A percentile compares a stretch with the other conserved stretches of the same genome.
These are phyloP conservation scores for Vachellia pachyceras DNA, from an alignment of 306 rosid species.

Conservation along the genomic window DNA sequence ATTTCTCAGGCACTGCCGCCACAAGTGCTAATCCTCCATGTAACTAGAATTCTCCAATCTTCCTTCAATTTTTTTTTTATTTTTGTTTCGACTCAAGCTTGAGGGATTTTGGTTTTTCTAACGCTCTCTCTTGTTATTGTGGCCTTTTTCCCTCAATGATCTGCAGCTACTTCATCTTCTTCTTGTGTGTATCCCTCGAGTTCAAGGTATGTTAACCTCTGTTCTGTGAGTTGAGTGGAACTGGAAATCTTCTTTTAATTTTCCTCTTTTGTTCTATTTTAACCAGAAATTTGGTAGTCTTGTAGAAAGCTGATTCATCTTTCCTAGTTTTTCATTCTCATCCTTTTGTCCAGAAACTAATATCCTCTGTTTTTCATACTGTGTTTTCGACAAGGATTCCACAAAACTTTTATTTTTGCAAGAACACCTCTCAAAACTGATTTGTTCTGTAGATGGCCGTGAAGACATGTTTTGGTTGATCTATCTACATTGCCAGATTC, in stretches of 20 bases:
- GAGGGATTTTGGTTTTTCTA: constrained; percentile 25
- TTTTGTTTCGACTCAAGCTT: neutral
- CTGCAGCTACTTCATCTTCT: constrained; percentile 63
- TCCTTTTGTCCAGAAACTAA: neutral
- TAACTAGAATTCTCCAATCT: constrained; percentile 27
- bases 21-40: constrained; percentile 64
- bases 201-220: constrained; percentile 58
- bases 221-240: neutral
- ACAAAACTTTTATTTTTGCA: neutral
- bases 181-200: constrained; percentile 78
- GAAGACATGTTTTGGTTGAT: constrained; percentile 34
- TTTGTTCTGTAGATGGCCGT: neutral
- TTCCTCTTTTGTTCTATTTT: neutral
- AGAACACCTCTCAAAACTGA: neutral
- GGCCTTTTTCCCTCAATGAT: constrained; percentile 32
- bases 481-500: constrained; percentile 30
- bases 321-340: neutral
- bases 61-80: neutral
- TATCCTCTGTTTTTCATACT: neutral
- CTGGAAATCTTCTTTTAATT: neutral
- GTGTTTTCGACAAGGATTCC: neutral
- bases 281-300: constrained; percentile 4
- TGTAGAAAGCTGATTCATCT: neutral
- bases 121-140: neutral
- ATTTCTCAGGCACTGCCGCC: constrained; percentile 72